phyloP scores from a whole-genome alignment of 371 early-diverging fungal species.

The Rhizopus delemar region DNA sequence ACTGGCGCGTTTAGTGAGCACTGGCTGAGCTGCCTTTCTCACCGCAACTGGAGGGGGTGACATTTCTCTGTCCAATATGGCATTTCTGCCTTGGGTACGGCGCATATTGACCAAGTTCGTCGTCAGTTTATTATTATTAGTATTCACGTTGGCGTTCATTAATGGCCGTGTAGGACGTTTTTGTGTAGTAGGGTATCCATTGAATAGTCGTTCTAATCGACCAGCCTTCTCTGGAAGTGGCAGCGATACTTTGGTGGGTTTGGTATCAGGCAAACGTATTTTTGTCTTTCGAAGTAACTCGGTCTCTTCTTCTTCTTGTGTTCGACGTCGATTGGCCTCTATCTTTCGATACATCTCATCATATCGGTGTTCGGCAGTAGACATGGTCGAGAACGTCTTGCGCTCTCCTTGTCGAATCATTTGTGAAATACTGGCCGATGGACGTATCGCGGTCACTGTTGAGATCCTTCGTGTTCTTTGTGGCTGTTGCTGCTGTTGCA shows the following conservation, averaged over 20 bases:
- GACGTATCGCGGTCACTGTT: slow-evolving; percentile 28
- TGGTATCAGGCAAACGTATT: no score
- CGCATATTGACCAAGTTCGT: background rate
- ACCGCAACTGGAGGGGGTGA: background rate
- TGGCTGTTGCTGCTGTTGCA: slow-evolving; percentile 7
- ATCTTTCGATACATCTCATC: slow-evolving; percentile 49
- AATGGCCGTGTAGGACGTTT: slow-evolving; percentile 4
- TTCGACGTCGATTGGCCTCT: slow-evolving; percentile 8
- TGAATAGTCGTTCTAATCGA: slow-evolving; percentile 38
- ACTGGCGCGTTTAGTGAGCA: background rate
- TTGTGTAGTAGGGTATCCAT: slow-evolving; percentile 39
- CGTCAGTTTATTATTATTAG: background rate
- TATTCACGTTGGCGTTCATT: background rate
- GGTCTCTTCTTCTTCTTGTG: slow-evolving; percentile 4
- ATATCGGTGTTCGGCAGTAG: slow-evolving; percentile 50
- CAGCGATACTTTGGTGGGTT: background rate
- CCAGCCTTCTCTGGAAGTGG: slow-evolving; percentile 21
- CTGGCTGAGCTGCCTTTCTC: background rate
- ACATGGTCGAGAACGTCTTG: slow-evolving; percentile 45
- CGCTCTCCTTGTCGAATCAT: slow-evolving; percentile 50
- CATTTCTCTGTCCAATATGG: slow-evolving; percentile 2
- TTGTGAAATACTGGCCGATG: slow-evolving; percentile 47
- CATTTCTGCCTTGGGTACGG: background rate
- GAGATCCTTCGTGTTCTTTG: slow-evolving; percentile 31
- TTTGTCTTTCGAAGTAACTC: background rate